These are phyloP conservation scores for Pseudozyma flocculosa DNA, from an alignment of 1,284 basidiomycete species.

Conservation along the genomic window DNA sequence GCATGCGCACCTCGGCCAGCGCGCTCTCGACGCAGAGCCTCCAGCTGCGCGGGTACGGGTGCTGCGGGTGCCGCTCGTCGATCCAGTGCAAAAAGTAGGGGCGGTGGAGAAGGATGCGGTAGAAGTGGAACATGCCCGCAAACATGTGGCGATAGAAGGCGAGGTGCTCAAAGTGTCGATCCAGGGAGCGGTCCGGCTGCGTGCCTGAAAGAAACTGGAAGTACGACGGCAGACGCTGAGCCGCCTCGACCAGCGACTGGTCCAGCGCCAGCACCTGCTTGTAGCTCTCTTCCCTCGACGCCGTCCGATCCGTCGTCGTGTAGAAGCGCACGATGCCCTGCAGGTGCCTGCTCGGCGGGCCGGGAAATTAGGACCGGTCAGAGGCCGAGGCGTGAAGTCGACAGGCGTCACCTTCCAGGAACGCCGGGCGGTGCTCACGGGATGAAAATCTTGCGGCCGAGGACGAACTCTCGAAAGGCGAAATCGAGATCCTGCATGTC, in stretches of 20 bases:
- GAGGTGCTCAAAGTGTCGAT: slow-evolving; percentile 27
- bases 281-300: slow-evolving; percentile 5
- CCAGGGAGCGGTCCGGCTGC: slow-evolving; percentile 29
- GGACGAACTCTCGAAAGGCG: slow-evolving; percentile 27
- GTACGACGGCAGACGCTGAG: slow-evolving; percentile 31
- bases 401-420: too few relatives aligned
- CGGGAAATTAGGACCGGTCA: too few relatives aligned
- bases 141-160: slow-evolving; percentile 36
- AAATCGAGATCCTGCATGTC: slow-evolving; percentile 32
- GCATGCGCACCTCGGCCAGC: slow-evolving; percentile 26
- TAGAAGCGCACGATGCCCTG: too few relatives aligned
- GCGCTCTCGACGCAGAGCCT: slow-evolving; percentile 32
- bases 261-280: slow-evolving; percentile 31
- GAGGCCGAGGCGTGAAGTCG: too few relatives aligned
- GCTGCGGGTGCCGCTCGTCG: slow-evolving; percentile 4
- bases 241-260: slow-evolving; percentile 29
- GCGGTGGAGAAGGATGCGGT: slow-evolving; percentile 32
- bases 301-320: too few relatives aligned
- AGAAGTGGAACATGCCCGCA: slow-evolving; percentile 30
- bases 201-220: slow-evolving; percentile 1
- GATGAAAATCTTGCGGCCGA: slow-evolving; percentile 30
- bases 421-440: too few relatives aligned
- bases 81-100: slow-evolving; percentile 26
- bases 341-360: too few relatives aligned
- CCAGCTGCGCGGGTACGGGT: slow-evolving; percentile 29